phyloP scores from a whole-genome alignment of 2,329 filamentous ascomycete genomes.

The Exophiala calicioides region DNA sequence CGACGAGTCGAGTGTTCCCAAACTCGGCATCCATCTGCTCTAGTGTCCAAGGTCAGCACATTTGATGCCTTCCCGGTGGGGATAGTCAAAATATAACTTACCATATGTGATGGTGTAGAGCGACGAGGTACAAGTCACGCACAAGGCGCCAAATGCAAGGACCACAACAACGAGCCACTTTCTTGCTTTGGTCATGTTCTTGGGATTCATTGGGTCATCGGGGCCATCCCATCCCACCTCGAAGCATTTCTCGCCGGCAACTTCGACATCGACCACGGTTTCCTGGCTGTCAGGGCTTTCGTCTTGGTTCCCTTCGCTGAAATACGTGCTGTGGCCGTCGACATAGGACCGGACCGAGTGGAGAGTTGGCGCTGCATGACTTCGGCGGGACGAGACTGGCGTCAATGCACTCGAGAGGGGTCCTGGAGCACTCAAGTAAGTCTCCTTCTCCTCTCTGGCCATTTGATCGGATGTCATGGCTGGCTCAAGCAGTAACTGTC shows the following conservation, averaged over 20 bases:
- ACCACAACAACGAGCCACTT: slow-evolving; percentile 82
- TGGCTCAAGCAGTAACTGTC: too few relatives aligned
- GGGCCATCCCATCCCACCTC: slow-evolving; percentile 76
- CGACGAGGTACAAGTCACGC: slow-evolving; percentile 87
- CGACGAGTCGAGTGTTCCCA: slow-evolving; percentile 67
- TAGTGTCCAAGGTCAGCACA: slow-evolving; percentile 8
- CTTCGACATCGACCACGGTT: slow-evolving; percentile 14
- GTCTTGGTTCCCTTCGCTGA: slow-evolving; percentile 14
- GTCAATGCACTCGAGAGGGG: slow-evolving; percentile 13
- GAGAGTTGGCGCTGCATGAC: slow-evolving; percentile 11
- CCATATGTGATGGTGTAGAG: slow-evolving; percentile 82
- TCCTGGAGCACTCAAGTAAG: slow-evolving; percentile 3
- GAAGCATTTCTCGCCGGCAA: slow-evolving; percentile 16
- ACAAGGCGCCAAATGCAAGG: slow-evolving; percentile 71
- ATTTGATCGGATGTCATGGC: slow-evolving; percentile 5
- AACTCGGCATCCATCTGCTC: slow-evolving; percentile 74
- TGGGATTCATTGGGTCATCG: slow-evolving; percentile 71
- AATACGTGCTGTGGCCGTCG: slow-evolving; percentile 29
- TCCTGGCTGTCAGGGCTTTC: slow-evolving; percentile 5
- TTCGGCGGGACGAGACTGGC: slow-evolving; percentile 20
- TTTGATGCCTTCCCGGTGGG: too few relatives aligned
- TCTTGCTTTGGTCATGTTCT: slow-evolving; percentile 63
- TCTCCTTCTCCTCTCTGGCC: slow-evolving; percentile 11
- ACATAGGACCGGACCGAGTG: slow-evolving; percentile 28
- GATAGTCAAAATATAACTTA: too few relatives aligned